Evolutionary conservation across 192 early-diverging fungal genomes (phyloP), one percentile per base, ranked within the genome.

Genomic region (Phycomyces nitens): DNA sequence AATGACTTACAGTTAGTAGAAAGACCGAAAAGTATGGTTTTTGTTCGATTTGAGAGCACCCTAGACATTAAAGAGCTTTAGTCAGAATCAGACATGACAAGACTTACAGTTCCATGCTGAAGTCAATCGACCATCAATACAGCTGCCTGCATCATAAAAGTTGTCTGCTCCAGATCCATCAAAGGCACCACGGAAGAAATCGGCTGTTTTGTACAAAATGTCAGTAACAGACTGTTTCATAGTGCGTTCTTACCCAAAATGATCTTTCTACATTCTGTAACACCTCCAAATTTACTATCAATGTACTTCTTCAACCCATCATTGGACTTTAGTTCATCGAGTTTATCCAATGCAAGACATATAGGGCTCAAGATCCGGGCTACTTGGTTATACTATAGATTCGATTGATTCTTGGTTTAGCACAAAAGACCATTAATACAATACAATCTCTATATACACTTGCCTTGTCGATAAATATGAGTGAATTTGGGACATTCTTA

Each of bases 401-500:
- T 44, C 41, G 7, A 72, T 47, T 39, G 23, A 58, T 16, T 43
- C 16, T 59, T 15, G 5, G 26, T 39, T 44, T 11, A 43, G 15
- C 26, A 14, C 40, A 11, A 3, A 40, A 44, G 9, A 14, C 27
- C 5, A 6, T 44, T 47, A n/a, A 42, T 20, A 43, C 0, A 15
- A 50, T 11, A 18, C 12, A 47, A 62, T 42, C 8, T 42, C 41
- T 50, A 29, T 16, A 18, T n/a, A n/a, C n/a, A 24, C 34, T 41
- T 71, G 75, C 73, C 68, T 94, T 95, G 85, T 94, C 92, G 56
- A 99, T 97, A 59, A 98, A 98, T 86, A 97, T 89, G 34, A 99
- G 84, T 5, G 97, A 92, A 68, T 99, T 99, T 20, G 97, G 96
- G 12, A 99, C 97, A 69, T 98, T 99, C 74, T 90, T 91, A 77